These are phyloP conservation scores for Dalbergia cochinchinensis DNA, from an alignment of 306 rosid genomes.

Conservation along the genomic window DNA sequence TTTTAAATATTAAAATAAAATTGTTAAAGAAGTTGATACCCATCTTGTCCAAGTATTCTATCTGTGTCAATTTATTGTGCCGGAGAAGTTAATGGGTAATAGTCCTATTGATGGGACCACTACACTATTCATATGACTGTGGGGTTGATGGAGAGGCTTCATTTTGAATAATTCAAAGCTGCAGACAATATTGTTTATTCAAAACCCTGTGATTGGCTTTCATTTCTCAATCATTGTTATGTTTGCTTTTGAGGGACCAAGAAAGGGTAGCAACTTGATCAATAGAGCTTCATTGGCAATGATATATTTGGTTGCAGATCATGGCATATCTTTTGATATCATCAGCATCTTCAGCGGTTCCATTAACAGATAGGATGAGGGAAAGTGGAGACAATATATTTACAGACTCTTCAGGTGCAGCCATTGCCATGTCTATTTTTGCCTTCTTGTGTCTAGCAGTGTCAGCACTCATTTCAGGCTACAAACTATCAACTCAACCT, in stretches of 20 bases:
- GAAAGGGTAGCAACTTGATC: not conserved
- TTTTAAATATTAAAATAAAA: too few relatives aligned
- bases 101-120: not conserved
- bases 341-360: slow-evolving; percentile 74
- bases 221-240: not conserved
- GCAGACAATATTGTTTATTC: not conserved
- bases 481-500: slow-evolving; percentile 66
- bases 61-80: not conserved
- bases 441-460: slow-evolving; percentile 67
- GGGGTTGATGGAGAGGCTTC: slow-evolving; percentile 22
- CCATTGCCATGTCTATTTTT: slow-evolving; percentile 76
- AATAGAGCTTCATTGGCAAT: not conserved
- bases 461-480: slow-evolving; percentile 72
- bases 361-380: slow-evolving; percentile 74
- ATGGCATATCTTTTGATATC: slow-evolving; percentile 82
- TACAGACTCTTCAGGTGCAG: slow-evolving; percentile 66
- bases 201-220: slow-evolving; percentile 34
- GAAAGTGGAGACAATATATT: slow-evolving; percentile 71
- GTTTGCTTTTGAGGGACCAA: not conserved
- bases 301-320: slow-evolving; percentile 57
- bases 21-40: too few relatives aligned
- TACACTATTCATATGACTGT: slow-evolving; percentile 5
- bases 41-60: not conserved
- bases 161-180: slow-evolving; percentile 45
- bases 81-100: slow-evolving; percentile 14